These are phyloP conservation scores for Glycyrrhiza uralensis DNA, from an alignment of 306 rosid species.

Conservation along the genomic window DNA sequence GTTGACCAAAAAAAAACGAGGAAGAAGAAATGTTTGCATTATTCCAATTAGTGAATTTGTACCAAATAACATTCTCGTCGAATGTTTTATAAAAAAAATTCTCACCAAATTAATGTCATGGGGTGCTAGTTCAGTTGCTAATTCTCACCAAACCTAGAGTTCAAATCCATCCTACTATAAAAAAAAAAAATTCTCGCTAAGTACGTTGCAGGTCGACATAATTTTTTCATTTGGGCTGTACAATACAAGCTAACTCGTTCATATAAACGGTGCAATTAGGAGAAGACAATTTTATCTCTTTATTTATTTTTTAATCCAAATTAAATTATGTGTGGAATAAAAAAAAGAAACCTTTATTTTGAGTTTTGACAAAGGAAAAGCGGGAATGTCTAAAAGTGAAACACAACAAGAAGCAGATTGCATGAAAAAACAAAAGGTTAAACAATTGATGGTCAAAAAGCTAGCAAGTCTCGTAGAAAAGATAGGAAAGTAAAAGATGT, in stretches of 20 bases:
- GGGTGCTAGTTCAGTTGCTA: too few relatives aligned
- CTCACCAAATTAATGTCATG: too few relatives aligned
- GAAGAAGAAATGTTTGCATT: too few relatives aligned
- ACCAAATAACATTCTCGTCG: too few relatives aligned
- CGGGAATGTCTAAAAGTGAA: slow-evolving; percentile 35
- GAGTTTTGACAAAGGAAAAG: slow-evolving; percentile 34
- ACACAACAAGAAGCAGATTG: slow-evolving; percentile 43
- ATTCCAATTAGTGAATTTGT: too few relatives aligned
- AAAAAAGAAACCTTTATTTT: slow-evolving; percentile 23
- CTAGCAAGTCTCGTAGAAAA: slow-evolving; percentile 40
- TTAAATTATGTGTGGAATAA: background rate
- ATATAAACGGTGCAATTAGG: background rate
- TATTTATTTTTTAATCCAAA: background rate
- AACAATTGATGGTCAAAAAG: slow-evolving; percentile 74
- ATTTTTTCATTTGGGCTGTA: too few relatives aligned
- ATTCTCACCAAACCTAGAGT: too few relatives aligned
- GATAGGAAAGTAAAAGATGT: slow-evolving; percentile 51
- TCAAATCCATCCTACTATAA: too few relatives aligned
- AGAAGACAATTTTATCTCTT: background rate
- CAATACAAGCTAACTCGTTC: background rate
- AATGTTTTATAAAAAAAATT: too few relatives aligned
- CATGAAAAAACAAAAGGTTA: slow-evolving; percentile 41
- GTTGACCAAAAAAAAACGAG: too few relatives aligned
- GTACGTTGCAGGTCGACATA: too few relatives aligned
- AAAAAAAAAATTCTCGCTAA: too few relatives aligned